Evolutionary conservation across 139 green algal species (phyloP), one percentile per base, ranked within the genome.

Genomic region (Bryopsis sp.): DNA sequence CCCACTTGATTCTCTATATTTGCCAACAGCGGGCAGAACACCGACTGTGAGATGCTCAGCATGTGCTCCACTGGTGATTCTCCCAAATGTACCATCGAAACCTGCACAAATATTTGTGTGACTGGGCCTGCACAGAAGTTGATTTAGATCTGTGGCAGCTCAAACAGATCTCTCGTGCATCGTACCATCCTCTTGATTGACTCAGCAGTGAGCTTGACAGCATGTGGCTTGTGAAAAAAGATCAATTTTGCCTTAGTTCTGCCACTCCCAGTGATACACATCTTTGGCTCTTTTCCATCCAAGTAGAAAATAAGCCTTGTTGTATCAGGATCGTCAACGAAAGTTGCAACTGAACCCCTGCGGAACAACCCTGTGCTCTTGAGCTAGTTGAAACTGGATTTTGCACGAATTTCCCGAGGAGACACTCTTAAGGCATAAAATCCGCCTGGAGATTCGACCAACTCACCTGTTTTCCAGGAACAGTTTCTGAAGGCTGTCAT

Each of bases 21-120:
- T 33, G 70, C 87, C 22, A 97, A 77, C 36, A 96, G 59, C 1
- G 90, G 90, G 79, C 96, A 79, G 71, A 93, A 93, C 3, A 97
- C 86, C 43, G 90, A 82, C 72, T 90, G 80, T 0, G 83, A 80
- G 19, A 95, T 57, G 3, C 74, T 65, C 19, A 76, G 81, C 34
- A 97, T 76, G 2, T 85, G 81, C 72, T 96, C 88, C 50, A 95
- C 74, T 2, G 85, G 80, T 36, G 72, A 74, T 35, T 95, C 90
- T 29, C 67, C 74, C 29, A 95, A 81, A 47, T 95, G 89, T 8
- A 89, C 87, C 59, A 78, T 82, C 7, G 85, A 74, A 11, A 93
- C 82, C 86, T 92, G 79, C 15, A 69, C 24, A 6, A 38, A n/a
- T 19, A 6, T 26, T 29, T 24, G 28, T 29, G 11, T 69, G 19